Percentiles rank a stretch among this genome's conserved stretches.
These are phyloP conservation scores for Aureobasidium sp. DNA, from an alignment of 2,329 filamentous ascomycete species.

Conservation along the genomic window DNA sequence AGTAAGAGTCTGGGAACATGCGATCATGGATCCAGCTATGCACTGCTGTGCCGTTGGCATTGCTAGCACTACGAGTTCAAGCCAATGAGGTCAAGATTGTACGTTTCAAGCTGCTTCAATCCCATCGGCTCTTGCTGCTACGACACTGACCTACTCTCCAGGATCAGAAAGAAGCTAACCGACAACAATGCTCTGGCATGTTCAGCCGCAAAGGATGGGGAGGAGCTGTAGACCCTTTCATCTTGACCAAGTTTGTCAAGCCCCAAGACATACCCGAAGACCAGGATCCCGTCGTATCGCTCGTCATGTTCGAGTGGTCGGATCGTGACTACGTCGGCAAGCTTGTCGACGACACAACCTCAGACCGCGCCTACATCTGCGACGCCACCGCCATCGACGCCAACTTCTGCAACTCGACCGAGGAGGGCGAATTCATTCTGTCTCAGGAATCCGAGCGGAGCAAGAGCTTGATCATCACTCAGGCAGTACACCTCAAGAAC, in stretches of 20 bases:
- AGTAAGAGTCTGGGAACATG: constrained; percentile 21
- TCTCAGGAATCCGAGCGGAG: constrained; percentile 66
- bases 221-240: constrained; percentile 80
- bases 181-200: constrained; percentile 87
- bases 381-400: constrained; percentile 61
- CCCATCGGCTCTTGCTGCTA: neutral
- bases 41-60: constrained; percentile 26
- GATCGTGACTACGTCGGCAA: constrained; percentile 75
- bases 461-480: constrained; percentile 65
- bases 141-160: neutral
- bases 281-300: constrained; percentile 67
- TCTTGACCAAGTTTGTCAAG: constrained; percentile 71
- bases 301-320: constrained; percentile 91
- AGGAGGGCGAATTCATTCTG: constrained; percentile 79
- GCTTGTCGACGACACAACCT: constrained; percentile 37
- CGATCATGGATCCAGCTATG: constrained; percentile 25
- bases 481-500: constrained; percentile 74
- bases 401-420: constrained; percentile 65
- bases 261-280: constrained; percentile 49
- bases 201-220: constrained; percentile 87
- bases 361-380: constrained; percentile 65
- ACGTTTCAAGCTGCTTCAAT: constrained; percentile 18
- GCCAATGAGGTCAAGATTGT: constrained; percentile 30
- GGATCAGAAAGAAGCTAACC: constrained; percentile 69
- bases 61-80: constrained; percentile 20